Evolutionary conservation across 2,329 filamentous ascomycete species (phyloP), one percentile per base, ranked within the genome.

Genomic region (Pseudogymnoascus sp.): DNA sequence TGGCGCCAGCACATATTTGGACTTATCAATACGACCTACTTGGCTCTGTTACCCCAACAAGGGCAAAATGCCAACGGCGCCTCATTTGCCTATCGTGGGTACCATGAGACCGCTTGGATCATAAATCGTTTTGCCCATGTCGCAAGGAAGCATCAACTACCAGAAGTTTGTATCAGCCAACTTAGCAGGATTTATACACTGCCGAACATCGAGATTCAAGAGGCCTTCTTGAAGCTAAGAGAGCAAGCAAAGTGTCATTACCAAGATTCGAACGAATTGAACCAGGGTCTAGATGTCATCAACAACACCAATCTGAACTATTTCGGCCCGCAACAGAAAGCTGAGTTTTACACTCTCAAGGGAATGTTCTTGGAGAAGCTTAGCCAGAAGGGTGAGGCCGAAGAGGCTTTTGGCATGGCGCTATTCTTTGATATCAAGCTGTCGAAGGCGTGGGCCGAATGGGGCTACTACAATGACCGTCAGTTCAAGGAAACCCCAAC

Each of bases 271-370:
- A 87, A 89, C 35, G 94, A 99, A 74, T 82, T 99, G 59, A 92
- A 86, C 59, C 96, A 86, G 70, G 94, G 94, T 1, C 73, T 99
- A 65, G 94, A 99, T 70, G 94, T 99, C 2, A 99, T 99, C 72
- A 99, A 99, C 74, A 99, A 99, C 67, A 99, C 94, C 34, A 99
- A 99, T 68, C 83, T 99, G 61, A 96, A 95, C 73, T 99, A 99
- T 77, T 99, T 99, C 73, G 95, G 91, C 63, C 82, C 88, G 2
- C 88, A 92, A 69, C 94, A 99, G 72, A 99, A 99, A 75, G 94
- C 94, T 7, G 94, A 99, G 72, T 99, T 99, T 75, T 99, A 96
- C 77, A 99, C 94, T 0, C 82, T 99, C 59, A 99, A 99, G 80
- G 94, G 94, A 63, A 99, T 99, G 94, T 99, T 99, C 79, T 77